A percentile compares a stretch with the other conserved stretches of the same genome.
These are phyloP conservation scores for Hypericum androsaemum DNA, from an alignment of 345 rosid genomes.

Conservation along the genomic window DNA sequence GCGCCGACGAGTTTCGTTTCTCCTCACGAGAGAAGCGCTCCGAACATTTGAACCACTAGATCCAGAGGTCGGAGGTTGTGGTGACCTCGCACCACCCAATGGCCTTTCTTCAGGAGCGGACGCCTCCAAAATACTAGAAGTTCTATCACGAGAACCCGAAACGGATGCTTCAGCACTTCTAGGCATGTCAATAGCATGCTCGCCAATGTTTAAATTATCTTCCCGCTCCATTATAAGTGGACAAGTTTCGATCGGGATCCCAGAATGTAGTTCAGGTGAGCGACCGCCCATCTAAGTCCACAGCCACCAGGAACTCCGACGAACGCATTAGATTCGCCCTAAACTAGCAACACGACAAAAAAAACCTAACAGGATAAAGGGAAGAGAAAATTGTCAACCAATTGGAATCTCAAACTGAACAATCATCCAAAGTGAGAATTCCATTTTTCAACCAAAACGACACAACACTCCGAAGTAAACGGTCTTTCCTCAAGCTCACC, in stretches of 20 bases:
- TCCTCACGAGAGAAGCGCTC: slow-evolving; percentile 34
- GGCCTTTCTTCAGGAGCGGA: slow-evolving; percentile 43
- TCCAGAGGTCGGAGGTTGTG: slow-evolving; percentile 39
- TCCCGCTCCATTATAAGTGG: slow-evolving; percentile 70
- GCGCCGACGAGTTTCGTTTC: slow-evolving; percentile 58
- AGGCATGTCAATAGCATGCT: slow-evolving; percentile 57
- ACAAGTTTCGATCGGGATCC: slow-evolving; percentile 30
- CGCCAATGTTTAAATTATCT: slow-evolving; percentile 32
- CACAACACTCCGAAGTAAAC: no score
- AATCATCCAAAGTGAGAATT: no score
- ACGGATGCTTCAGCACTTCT: slow-evolving; percentile 35
- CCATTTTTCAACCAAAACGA: no score
- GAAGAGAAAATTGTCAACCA: no score
- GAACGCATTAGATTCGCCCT: slow-evolving; percentile 7
- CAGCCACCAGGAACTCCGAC: no score
- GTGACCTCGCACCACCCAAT: slow-evolving; percentile 24
- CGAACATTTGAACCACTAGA: slow-evolving; percentile 43
- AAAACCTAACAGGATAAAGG: no score
- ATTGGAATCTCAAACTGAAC: no score
- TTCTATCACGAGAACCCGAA: slow-evolving; percentile 46
- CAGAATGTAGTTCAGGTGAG: slow-evolving; percentile 25
- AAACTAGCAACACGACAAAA: slow-evolving; percentile 24
- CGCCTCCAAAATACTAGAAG: slow-evolving; percentile 42
- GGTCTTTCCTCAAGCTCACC: no score
- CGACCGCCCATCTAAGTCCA: slow-evolving; percentile 73